A percentile compares a stretch with the other conserved stretches of the same genome.
Evolutionary conservation across 495 filamentous ascomycete genomes (phyloP).

Genomic region (Neurospora hispaniola): DNA sequence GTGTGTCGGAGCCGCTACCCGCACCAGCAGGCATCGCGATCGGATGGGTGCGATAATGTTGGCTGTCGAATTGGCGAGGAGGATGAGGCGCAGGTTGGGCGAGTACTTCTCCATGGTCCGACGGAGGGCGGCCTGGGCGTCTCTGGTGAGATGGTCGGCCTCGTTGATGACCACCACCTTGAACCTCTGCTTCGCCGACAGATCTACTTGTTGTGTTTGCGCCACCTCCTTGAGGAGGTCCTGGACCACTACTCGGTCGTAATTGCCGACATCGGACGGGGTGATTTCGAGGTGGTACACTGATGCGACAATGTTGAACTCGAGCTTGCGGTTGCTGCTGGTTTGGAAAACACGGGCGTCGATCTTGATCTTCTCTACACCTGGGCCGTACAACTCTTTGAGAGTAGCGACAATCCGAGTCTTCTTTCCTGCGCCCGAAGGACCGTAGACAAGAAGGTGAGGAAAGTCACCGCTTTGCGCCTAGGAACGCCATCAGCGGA

Average conservation of each 20-base stretch:
- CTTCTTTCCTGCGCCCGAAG: slow-evolving; percentile 94
- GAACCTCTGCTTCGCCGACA: slow-evolving; percentile 78
- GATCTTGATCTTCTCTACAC: slow-evolving; percentile 96
- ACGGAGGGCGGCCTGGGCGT: slow-evolving; percentile 90
- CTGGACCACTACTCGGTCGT: slow-evolving; percentile 90
- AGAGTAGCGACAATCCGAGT: slow-evolving; percentile 90
- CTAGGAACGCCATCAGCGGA: slow-evolving; percentile 32
- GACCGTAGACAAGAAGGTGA: slow-evolving; percentile 91
- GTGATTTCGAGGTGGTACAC: slow-evolving; percentile 98
- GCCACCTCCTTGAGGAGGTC: slow-evolving; percentile 95
- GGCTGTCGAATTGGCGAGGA: slow-evolving; percentile 87
- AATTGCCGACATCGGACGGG: slow-evolving; percentile 91
- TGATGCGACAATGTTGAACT: slow-evolving; percentile 95
- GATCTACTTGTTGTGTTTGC: slow-evolving; percentile 95
- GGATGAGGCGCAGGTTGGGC: slow-evolving; percentile 81
- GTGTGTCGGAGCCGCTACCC: slow-evolving; percentile 83
- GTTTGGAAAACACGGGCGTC: slow-evolving; percentile 94
- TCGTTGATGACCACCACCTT: slow-evolving; percentile 99
- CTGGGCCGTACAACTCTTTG: slow-evolving; percentile 82
- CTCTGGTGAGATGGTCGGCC: slow-evolving; percentile 87
- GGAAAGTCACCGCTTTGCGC: slow-evolving; percentile 95
- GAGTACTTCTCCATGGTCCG: slow-evolving; percentile 99
- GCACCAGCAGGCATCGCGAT: slow-evolving; percentile 75
- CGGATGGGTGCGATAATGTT: slow-evolving; percentile 97
- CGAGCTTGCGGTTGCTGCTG: slow-evolving; percentile 86